Evolutionary conservation across 495 filamentous ascomycete genomes (phyloP).

Genomic region (Aspergillus cristatus): DNA sequence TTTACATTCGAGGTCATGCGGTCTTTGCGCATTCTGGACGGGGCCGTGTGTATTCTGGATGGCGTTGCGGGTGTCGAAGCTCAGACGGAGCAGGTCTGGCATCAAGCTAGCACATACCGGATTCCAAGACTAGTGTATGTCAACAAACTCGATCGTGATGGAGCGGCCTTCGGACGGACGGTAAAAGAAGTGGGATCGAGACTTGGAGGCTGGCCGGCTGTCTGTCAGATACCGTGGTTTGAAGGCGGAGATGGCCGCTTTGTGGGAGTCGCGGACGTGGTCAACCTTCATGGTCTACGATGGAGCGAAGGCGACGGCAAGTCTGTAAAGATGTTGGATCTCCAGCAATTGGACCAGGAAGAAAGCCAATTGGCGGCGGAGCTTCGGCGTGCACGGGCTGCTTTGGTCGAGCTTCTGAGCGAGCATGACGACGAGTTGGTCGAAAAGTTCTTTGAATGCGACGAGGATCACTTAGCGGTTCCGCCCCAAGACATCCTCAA

Average conservation of each 20-base stretch:
- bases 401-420: conserved; percentile 72
- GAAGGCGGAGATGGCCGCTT: conserved; percentile 61
- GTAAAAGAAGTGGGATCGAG: conserved; percentile 75
- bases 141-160: conserved; percentile 95
- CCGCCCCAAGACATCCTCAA: conserved; percentile 54
- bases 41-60: conserved; percentile 91
- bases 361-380: conserved; percentile 55
- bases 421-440: conserved; percentile 82
- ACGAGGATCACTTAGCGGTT: conserved; percentile 63
- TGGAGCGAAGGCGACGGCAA: conserved; percentile 60
- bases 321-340: conserved; percentile 38
- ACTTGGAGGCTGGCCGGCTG: conserved; percentile 73
- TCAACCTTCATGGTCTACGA: conserved; percentile 47
- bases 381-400: conserved; percentile 63
- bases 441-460: conserved; percentile 68
- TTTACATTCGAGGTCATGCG: conserved; percentile 97
- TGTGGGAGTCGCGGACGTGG: conserved; percentile 72
- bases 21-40: conserved; percentile 86
- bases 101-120: conserved; percentile 71
- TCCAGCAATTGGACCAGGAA: conserved; percentile 42
- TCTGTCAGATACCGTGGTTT: conserved; percentile 96
- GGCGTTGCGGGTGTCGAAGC: conserved; percentile 96
- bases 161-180: conserved; percentile 80
- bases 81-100: conserved; percentile 96
- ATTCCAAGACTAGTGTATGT: conserved; percentile 86